phyloP scores from a whole-genome alignment of 1,284 basidiomycete genomes.

The Malassezia restricta region DNA sequence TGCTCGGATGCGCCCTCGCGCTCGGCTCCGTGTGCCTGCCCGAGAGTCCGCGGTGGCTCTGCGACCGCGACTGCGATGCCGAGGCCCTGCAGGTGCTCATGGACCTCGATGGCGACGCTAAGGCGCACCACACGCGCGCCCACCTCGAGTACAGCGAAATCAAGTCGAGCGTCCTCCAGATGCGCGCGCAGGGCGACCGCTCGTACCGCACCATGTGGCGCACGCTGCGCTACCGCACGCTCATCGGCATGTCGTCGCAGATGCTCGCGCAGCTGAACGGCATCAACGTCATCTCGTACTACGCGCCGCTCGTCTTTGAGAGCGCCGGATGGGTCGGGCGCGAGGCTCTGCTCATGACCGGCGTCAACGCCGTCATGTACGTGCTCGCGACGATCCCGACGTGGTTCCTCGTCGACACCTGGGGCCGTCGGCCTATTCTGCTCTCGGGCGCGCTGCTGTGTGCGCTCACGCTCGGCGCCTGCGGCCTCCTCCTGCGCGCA shows the following conservation, averaged over 20 bases:
- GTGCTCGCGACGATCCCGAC: conserved; percentile 52
- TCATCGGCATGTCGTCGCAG: conserved; percentile 95
- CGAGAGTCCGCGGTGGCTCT: conserved; percentile 87
- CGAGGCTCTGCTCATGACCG: conserved; percentile 91
- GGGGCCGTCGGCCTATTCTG: conserved; percentile 78
- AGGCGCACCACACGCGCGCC: conserved; percentile 62
- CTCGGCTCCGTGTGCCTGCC: conserved; percentile 74
- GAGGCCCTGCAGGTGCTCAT: conserved; percentile 79
- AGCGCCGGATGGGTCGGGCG: conserved; percentile 95
- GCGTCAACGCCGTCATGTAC: conserved; percentile 60
- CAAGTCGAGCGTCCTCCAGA: conserved; percentile 56
- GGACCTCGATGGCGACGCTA: conserved; percentile 70
- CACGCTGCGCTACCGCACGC: conserved; percentile 71
- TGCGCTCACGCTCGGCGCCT: conserved; percentile 62
- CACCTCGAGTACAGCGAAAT: conserved; percentile 82
- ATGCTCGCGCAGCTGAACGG: conserved; percentile 72
- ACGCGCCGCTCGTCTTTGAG: conserved; percentile 52
- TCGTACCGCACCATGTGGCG: conserved; percentile 76
- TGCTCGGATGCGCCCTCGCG: conserved; percentile 74
- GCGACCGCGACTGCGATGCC: conserved; percentile 73
- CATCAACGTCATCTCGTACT: conserved; percentile 70
- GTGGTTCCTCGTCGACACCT: conserved; percentile 88
- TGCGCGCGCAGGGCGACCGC: conserved; percentile 54
- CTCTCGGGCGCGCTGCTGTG: conserved; percentile 73
- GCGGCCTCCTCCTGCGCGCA: conserved; percentile 85